These are phyloP conservation scores for Sphenostylis stenocarpa DNA, from an alignment of 306 rosid genomes.

Conservation along the genomic window DNA sequence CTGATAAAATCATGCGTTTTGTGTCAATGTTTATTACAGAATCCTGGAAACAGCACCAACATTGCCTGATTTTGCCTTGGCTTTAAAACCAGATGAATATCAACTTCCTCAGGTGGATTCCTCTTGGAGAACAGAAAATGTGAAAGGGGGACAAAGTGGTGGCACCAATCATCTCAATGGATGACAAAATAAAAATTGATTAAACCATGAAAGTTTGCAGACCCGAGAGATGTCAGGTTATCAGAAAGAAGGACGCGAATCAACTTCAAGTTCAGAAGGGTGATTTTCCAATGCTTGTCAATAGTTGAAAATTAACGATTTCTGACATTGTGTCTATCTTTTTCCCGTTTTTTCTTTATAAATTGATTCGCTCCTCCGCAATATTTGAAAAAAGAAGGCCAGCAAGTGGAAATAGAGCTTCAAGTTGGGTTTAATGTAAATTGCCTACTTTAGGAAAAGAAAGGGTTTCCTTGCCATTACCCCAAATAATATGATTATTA, in stretches of 20 bases:
- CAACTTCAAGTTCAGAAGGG: slow-evolving; percentile 40
- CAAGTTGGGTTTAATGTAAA: slow-evolving; percentile 44
- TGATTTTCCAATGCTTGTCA: slow-evolving; percentile 43
- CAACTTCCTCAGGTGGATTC: slow-evolving; percentile 80
- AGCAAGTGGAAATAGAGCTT: slow-evolving; percentile 41
- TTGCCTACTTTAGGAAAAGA: slow-evolving; percentile 23
- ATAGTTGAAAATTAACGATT: slow-evolving; percentile 19
- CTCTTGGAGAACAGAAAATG: slow-evolving; percentile 76
- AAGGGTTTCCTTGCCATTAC: slow-evolving; percentile 36
- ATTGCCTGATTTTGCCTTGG: slow-evolving; percentile 92
- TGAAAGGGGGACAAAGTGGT: slow-evolving; percentile 48
- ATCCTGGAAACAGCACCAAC: slow-evolving; percentile 98
- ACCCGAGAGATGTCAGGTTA: slow-evolving; percentile 27
- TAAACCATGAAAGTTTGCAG: slow-evolving; percentile 23
- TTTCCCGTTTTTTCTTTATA: slow-evolving; percentile 19
- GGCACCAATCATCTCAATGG: slow-evolving; percentile 52
- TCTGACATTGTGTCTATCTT: slow-evolving; percentile 11
- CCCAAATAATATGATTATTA: slow-evolving; percentile 31
- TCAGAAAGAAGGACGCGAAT: slow-evolving; percentile 37
- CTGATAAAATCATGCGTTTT: slow-evolving; percentile 4
- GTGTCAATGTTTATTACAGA: slow-evolving; percentile 49
- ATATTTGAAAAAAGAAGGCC: slow-evolving; percentile 15
- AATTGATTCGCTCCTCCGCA: slow-evolving; percentile 27
- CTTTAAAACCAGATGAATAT: slow-evolving; percentile 96
- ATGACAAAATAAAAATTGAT: slow-evolving; percentile 36